Evolutionary conservation across 2,329 filamentous ascomycete genomes (phyloP).

Genomic region (Aspergillus ibericus): DNA sequence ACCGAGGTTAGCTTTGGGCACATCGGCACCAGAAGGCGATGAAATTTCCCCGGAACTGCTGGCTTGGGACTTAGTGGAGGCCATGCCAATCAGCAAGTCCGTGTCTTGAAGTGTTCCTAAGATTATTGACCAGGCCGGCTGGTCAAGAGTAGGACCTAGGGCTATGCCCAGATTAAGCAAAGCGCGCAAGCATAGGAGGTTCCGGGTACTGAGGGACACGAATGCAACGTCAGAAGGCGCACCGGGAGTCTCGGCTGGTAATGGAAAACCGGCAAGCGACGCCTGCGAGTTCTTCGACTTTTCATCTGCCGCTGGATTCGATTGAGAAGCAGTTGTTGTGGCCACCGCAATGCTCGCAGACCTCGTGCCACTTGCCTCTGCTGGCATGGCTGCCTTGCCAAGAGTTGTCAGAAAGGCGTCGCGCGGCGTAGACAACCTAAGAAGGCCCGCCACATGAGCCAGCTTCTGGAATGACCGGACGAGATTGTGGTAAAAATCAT

Average conservation of each 20-base stretch:
- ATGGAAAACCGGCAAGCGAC: constrained; percentile 24
- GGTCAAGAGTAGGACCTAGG: constrained; percentile 79
- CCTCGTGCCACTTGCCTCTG: constrained; percentile 54
- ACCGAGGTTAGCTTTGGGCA: constrained; percentile 64
- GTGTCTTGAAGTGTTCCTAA: constrained; percentile 91
- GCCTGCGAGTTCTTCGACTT: constrained; percentile 30
- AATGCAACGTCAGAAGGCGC: constrained; percentile 42
- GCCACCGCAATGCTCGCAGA: constrained; percentile 17
- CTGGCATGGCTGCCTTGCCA: constrained; percentile 87
- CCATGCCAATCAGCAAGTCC: constrained; percentile 71
- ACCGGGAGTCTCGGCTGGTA: constrained; percentile 27
- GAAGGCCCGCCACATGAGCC: constrained; percentile 86
- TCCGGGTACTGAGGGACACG: constrained; percentile 75
- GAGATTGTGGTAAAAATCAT: constrained; percentile 88
- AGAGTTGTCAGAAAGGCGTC: constrained; percentile 94
- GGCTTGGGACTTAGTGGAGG: constrained; percentile 32
- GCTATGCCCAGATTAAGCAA: constrained; percentile 95
- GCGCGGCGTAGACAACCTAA: constrained; percentile 79
- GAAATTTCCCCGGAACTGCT: constrained; percentile 30
- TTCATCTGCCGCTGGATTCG: constrained; percentile 29
- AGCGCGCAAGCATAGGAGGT: constrained; percentile 84
- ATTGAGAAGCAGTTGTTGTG: constrained; percentile 21
- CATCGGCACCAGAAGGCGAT: constrained; percentile 43
- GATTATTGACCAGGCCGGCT: constrained; percentile 80
- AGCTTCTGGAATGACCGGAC: constrained; percentile 94